Conservation (phyloP, 805 yeast genomes). For the Wickerhamiella dianesei region DNA sequence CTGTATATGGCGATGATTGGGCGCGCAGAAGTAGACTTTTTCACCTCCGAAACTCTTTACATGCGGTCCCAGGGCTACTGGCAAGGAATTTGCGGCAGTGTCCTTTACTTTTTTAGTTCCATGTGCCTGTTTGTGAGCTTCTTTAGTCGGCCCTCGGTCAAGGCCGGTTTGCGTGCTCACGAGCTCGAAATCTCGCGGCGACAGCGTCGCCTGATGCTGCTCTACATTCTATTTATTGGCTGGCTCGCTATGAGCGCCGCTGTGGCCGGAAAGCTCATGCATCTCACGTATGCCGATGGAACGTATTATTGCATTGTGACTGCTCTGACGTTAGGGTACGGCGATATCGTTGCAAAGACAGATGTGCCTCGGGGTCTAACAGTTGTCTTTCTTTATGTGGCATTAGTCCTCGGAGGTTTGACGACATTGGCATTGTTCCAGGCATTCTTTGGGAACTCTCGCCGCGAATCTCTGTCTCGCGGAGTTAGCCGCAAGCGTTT, state of each 20-base stretch:
- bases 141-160: constrained; percentile 41
- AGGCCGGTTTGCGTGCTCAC: neutral
- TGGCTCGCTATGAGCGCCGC: constrained; percentile 69
- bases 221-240: constrained; percentile 46
- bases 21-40: constrained; percentile 26
- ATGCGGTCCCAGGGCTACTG: constrained; percentile 54
- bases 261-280: constrained; percentile 28
- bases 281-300: constrained; percentile 47
- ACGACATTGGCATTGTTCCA: constrained; percentile 30
- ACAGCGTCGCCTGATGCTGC: constrained; percentile 63
- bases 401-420: constrained; percentile 61
- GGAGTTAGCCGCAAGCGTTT: constrained; percentile 3
- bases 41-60: constrained; percentile 16
- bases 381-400: constrained; percentile 52
- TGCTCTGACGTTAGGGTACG: constrained; percentile 66
- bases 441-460: constrained; percentile 5
- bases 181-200: constrained; percentile 33
- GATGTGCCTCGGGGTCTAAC: constrained; percentile 44
- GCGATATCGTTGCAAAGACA: constrained; percentile 49
- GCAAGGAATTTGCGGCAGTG: constrained; percentile 57
- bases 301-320: constrained; percentile 63
- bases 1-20: constrained; percentile 39
- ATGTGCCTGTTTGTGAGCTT: constrained; percentile 45
- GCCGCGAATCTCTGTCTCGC: constrained; percentile 2
- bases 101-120: constrained; percentile 47